Conservation (phyloP, 2,329 filamentous ascomycete species). For the Thielaviopsis euricoi region DNA sequence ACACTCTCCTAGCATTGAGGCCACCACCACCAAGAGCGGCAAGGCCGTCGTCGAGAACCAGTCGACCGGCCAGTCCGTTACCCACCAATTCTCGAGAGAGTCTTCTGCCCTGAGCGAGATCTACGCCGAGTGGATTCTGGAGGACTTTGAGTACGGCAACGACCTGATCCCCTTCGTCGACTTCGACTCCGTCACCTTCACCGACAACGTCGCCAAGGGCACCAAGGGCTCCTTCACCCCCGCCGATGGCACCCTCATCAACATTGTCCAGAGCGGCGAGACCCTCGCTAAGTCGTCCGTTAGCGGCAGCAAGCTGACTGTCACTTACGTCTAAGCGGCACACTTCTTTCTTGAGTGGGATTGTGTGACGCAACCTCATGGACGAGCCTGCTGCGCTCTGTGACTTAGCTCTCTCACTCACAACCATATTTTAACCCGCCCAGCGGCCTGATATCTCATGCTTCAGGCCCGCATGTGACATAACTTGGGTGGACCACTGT, state of each 20-base stretch:
- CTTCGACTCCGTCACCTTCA: slow-evolving; percentile 17
- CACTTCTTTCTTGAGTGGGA: not conserved
- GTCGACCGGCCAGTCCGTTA: slow-evolving; percentile 32
- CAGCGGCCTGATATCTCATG: too few species aligned
- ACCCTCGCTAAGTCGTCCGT: slow-evolving; percentile 10
- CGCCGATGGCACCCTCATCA: slow-evolving; percentile 12
- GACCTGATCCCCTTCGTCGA: slow-evolving; percentile 17
- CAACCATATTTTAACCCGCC: too few species aligned
- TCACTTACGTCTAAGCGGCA: slow-evolving; percentile 6
- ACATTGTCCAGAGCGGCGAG: slow-evolving; percentile 11
- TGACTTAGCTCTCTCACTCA: too few species aligned
- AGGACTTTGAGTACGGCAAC: slow-evolving; percentile 21
- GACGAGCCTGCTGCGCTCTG: too few species aligned
- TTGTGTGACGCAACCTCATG: too few species aligned
- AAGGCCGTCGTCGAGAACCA: slow-evolving; percentile 27
- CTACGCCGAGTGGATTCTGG: slow-evolving; percentile 48
- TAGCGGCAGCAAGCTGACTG: slow-evolving; percentile 8
- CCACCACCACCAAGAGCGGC: slow-evolving; percentile 15
- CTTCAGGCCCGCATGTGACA: too few species aligned
- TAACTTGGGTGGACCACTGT: too few species aligned
- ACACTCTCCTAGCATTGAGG: slow-evolving; percentile 12
- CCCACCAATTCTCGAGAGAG: slow-evolving; percentile 31
- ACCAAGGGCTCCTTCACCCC: slow-evolving; percentile 14
- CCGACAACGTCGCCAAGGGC: slow-evolving; percentile 13
- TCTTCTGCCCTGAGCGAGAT: slow-evolving; percentile 30